Percentiles rank a stretch among this genome's conserved stretches.
Evolutionary conservation across 1,284 basidiomycete species (phyloP).

Genomic region (Heterobasidion annosum): DNA sequence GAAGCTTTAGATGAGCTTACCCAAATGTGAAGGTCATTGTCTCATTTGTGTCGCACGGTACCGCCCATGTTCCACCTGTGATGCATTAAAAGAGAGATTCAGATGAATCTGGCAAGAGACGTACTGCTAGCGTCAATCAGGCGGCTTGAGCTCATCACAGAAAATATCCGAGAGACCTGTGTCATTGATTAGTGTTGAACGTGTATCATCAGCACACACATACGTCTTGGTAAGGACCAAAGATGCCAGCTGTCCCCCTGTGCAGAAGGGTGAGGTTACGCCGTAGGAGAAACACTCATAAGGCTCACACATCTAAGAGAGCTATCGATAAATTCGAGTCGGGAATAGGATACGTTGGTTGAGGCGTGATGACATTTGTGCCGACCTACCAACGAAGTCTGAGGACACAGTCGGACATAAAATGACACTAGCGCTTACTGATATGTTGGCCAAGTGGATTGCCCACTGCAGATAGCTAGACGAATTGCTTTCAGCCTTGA

Average conservation of each 20-base stretch:
- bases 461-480: slow-evolving; percentile 81
- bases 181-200: not conserved
- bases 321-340: slow-evolving; percentile 57
- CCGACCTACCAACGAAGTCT: slow-evolving; percentile 41
- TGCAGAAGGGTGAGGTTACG: slow-evolving; percentile 1
- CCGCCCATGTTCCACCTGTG: slow-evolving; percentile 68
- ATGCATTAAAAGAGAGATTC: slow-evolving; percentile 2
- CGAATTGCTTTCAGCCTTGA: slow-evolving; percentile 38
- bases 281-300: not conserved
- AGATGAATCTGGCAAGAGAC: slow-evolving; percentile 11
- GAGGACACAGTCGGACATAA: not conserved
- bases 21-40: slow-evolving; percentile 71
- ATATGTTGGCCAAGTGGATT: slow-evolving; percentile 51
- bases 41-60: slow-evolving; percentile 66
- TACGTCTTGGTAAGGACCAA: slow-evolving; percentile 76
- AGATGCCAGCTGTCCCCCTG: slow-evolving; percentile 73
- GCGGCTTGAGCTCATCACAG: slow-evolving; percentile 54
- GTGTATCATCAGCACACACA: slow-evolving; percentile 11
- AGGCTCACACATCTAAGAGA: slow-evolving; percentile 62
- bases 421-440: slow-evolving; percentile 28
- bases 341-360: slow-evolving; percentile 59
- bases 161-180: slow-evolving; percentile 65
- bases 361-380: slow-evolving; percentile 42
- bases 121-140: slow-evolving; percentile 48
- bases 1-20: slow-evolving; percentile 25